phyloP scores from a whole-genome alignment of 192 early-diverging fungal genomes.

The Entophlyctis helioformis region DNA sequence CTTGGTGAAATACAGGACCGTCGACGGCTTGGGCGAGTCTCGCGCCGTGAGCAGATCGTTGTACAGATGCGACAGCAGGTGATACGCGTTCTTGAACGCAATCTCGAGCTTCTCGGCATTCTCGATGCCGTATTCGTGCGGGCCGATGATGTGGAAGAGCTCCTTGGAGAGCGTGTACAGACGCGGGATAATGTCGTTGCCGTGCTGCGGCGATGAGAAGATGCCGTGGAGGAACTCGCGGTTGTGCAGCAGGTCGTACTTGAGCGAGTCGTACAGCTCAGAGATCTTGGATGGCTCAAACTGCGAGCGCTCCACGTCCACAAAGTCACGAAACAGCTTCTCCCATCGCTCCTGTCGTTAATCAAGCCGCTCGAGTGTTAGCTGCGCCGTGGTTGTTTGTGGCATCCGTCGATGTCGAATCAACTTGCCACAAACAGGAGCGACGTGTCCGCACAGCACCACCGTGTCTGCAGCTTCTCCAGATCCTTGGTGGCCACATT shows the following conservation, averaged over 20 bases:
- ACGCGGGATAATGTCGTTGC: constrained; percentile 38
- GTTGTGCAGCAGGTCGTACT: constrained; percentile 96
- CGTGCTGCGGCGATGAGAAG: constrained; percentile 7
- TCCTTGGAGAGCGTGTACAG: constrained; percentile 73
- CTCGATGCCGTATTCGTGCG: constrained; percentile 86
- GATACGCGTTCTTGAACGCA: constrained; percentile 62
- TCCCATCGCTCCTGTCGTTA: constrained; percentile 96
- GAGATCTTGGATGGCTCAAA: constrained; percentile 74
- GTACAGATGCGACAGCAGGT: constrained; percentile 69
- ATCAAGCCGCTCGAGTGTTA: background rate
- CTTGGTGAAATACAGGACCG: constrained; percentile 90
- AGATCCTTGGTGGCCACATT: constrained; percentile 58
- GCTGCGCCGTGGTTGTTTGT: background rate
- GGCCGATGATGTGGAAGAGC: constrained; percentile 88
- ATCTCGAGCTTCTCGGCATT: constrained; percentile 73
- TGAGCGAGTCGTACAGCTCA: constrained; percentile 89
- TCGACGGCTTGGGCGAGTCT: constrained; percentile 38
- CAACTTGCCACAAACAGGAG: constrained; percentile 49
- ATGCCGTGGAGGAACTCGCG: constrained; percentile 63
- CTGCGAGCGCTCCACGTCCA: constrained; percentile 33
- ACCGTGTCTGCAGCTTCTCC: constrained; percentile 54
- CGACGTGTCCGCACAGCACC: constrained; percentile 87
- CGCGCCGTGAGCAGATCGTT: constrained; percentile 56
- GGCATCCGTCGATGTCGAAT: background rate
- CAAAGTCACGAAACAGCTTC: constrained; percentile 88